Conservation (phyloP, 768 basidiomycete species). For the Termitomyces sp. region DNA sequence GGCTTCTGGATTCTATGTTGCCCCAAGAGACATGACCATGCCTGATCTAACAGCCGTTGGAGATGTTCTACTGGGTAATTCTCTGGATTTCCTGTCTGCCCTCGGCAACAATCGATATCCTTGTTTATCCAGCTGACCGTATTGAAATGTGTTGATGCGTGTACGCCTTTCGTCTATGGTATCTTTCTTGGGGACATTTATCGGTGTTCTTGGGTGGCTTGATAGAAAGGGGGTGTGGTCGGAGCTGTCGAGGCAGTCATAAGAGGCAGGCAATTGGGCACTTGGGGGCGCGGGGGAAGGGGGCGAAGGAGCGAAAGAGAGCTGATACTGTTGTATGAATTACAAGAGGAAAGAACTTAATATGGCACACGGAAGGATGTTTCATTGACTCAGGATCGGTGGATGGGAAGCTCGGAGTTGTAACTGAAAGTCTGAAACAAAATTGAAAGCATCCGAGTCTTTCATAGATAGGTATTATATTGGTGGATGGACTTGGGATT, state of each 20-base stretch:
- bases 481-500: neutral
- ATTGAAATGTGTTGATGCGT: constrained; percentile 72
- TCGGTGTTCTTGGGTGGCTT: constrained; percentile 2
- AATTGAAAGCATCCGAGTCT: no score
- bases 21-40: constrained; percentile 77
- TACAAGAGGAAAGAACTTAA: constrained; percentile 34
- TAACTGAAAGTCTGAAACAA: constrained; percentile 4
- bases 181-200: constrained; percentile 15
- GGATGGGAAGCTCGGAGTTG: constrained; percentile 8
- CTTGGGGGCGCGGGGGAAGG: constrained; percentile 42
- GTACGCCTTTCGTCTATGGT: constrained; percentile 80
- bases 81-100: neutral
- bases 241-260: constrained; percentile 59
- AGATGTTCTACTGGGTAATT: constrained; percentile 74
- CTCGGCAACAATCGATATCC: neutral
- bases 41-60: constrained; percentile 73
- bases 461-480: neutral
- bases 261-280: constrained; percentile 77
- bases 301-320: constrained; percentile 46
- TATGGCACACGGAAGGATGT: constrained; percentile 47
- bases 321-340: constrained; percentile 32
- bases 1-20: constrained; percentile 69
- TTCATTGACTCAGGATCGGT: constrained; percentile 45
- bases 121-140: constrained; percentile 39
- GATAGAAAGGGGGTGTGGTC: constrained; percentile 63